These are phyloP conservation scores for Penium margaritaceum DNA, from an alignment of 139 green algal genomes.

Conservation along the genomic window DNA sequence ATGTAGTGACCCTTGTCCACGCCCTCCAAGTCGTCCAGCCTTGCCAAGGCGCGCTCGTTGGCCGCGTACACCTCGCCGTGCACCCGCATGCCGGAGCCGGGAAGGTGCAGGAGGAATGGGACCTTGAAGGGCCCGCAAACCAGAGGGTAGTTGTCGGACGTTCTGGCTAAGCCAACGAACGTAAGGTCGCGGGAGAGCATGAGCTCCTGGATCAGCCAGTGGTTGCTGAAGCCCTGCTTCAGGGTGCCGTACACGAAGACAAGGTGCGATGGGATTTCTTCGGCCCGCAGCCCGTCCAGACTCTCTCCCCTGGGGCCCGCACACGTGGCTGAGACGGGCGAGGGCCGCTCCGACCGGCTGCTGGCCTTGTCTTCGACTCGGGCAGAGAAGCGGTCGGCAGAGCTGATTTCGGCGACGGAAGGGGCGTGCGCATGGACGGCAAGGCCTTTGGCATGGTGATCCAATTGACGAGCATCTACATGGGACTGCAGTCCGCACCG, in stretches of 20 bases:
- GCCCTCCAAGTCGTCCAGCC: slow-evolving; percentile 35
- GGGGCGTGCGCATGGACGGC: too few species aligned
- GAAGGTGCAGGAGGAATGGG: slow-evolving; percentile 37
- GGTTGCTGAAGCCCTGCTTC: slow-evolving; percentile 44
- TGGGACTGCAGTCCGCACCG: too few species aligned
- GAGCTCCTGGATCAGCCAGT: slow-evolving; percentile 33
- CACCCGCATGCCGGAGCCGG: slow-evolving; percentile 5
- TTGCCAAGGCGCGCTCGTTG: slow-evolving; percentile 6
- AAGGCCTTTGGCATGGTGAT: too few species aligned
- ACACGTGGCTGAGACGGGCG: too few species aligned
- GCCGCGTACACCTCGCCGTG: slow-evolving; percentile 35
- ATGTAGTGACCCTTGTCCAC: slow-evolving; percentile 33
- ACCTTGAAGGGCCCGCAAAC: slow-evolving; percentile 29
- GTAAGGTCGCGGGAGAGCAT: slow-evolving; percentile 3
- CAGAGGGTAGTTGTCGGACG: slow-evolving; percentile 9
- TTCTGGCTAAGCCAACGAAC: slow-evolving; percentile 28
- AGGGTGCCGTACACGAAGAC: slow-evolving; percentile 49
- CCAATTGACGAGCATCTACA: too few species aligned
- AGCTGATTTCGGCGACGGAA: too few species aligned
- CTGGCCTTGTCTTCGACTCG: too few species aligned
- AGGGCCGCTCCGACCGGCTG: too few species aligned
- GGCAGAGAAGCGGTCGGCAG: too few species aligned
- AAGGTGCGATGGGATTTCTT: too few species aligned
- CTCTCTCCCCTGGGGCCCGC: too few species aligned
- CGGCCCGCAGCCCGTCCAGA: too few species aligned